Evolutionary conservation across 1,139 yeast species (phyloP).

Genomic region (Yamadazyma friedrichii): DNA sequence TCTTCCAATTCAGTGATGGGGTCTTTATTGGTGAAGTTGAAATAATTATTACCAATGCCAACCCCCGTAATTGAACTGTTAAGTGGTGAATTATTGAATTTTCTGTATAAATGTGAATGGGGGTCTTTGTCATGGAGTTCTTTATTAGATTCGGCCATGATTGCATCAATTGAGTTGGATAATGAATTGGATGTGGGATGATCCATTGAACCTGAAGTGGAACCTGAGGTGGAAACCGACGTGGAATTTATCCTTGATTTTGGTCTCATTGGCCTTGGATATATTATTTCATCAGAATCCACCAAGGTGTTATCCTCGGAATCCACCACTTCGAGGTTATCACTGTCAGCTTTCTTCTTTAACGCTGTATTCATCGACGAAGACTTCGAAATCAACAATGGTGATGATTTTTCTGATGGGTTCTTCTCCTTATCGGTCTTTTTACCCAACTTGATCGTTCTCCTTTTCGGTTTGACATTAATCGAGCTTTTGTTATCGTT

Average conservation of each 20-base stretch:
- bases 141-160: too few species aligned
- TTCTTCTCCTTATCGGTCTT: conserved; percentile 4
- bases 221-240: background rate
- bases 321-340: background rate
- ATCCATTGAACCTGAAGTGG: background rate
- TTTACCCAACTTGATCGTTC: conserved; percentile 41
- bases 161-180: background rate
- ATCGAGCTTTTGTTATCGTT: conserved; percentile 10
- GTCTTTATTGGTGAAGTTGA: conserved; percentile 28
- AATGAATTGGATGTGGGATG: background rate
- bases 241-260: conserved; percentile 9
- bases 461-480: conserved; percentile 44
- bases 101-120: conserved; percentile 19
- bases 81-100: conserved; percentile 15
- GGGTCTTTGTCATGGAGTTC: background rate
- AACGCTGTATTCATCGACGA: conserved; percentile 6
- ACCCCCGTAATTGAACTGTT: conserved; percentile 26
- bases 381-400: conserved; percentile 7
- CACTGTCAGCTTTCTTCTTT: background rate
- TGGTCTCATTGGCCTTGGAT: conserved; percentile 22
- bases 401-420: conserved; percentile 4
- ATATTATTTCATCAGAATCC: conserved; percentile 20
- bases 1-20: conserved; percentile 12
- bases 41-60: conserved; percentile 38
- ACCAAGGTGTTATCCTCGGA: conserved; percentile 13